A percentile compares a stretch with the other conserved stretches of the same genome.
Conservation (phyloP, 202 grass and related monocot genomes). For the Digitaria exilis region DNA sequence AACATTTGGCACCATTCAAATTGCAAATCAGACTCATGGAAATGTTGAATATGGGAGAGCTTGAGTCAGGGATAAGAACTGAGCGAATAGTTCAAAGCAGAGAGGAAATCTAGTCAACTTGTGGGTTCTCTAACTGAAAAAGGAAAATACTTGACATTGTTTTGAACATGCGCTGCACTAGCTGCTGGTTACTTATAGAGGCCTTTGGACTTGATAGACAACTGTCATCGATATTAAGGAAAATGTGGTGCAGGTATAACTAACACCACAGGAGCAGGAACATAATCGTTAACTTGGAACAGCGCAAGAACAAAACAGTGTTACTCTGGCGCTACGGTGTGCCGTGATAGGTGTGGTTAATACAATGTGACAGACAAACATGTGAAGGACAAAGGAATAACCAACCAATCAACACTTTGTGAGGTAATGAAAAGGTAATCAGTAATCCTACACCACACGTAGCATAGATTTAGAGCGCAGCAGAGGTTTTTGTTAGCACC, state of each 20-base stretch:
- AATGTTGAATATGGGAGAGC: not conserved
- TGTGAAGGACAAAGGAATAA: not conserved
- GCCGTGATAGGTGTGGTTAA: not conserved
- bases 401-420: not conserved
- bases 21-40: not conserved
- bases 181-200: constrained; percentile 1
- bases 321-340: not conserved
- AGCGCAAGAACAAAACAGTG: too few species aligned
- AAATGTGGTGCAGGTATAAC: not conserved
- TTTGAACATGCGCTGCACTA: not conserved
- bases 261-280: not conserved
- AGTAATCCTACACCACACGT: not conserved
- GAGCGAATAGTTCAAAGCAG: not conserved
- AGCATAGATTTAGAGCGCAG: not conserved
- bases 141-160: not conserved
- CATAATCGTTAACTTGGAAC: not conserved
- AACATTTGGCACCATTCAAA: not conserved
- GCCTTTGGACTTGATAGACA: not conserved
- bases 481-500: constrained; percentile 1
- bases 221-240: not conserved
- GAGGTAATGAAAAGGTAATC: not conserved
- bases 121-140: not conserved
- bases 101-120: not conserved
- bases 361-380: not conserved
- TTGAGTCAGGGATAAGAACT: not conserved